Evolutionary conservation across 2,329 filamentous ascomycete genomes (phyloP), one percentile per base, ranked within the genome.

Genomic region (Bipolaris oryzae): DNA sequence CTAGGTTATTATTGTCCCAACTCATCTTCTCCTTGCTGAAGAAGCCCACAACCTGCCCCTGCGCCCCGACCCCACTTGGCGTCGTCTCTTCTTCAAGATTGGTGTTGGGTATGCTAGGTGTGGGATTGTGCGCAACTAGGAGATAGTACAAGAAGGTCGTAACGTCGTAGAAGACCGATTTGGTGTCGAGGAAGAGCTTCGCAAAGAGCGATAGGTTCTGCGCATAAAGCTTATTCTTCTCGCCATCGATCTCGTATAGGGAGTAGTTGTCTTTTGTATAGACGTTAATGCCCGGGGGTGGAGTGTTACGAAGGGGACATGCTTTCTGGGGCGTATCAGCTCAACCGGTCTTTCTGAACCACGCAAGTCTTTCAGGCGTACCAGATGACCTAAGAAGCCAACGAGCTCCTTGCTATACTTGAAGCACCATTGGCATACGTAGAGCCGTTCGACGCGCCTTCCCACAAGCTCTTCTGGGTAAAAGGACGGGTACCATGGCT

Each of bases 21-120:
- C 92, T 96, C 82, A 97, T 90, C 76, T 98, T 98, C 77, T 99
- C 95, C 74, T 99, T 98, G 62, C 91, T 96, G 80, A 98, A 99
- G 83, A 98, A 98, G n/a, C 95, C 95, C 1, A 94, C 86, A 28
- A 97, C 88, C 70, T 89, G 86, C 3, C 65, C 61, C 16, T 60
- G 55, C 9, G 34, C 42, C 3, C 59, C 50, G 3, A 41, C 20
- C 3, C 11, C 21, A 13, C 23, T 33, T n/a, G 35, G 21, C 6
- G 15, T 34, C 21, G 10, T 35, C 16, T 60, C 60, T 2, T 39
- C 39, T 3, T 58, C 57, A 15, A 66, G 77, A 70, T 55, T 71
- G 65, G 64, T 70, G 35, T 46, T 74, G 55, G 45, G 74, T 63
- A 70, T 80, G 3, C 54, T 42, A 1, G 72, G 69, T 10, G 65